These are phyloP conservation scores for Aureobasidium melanogenum DNA, from an alignment of 2,329 filamentous ascomycete genomes.

Conservation along the genomic window DNA sequence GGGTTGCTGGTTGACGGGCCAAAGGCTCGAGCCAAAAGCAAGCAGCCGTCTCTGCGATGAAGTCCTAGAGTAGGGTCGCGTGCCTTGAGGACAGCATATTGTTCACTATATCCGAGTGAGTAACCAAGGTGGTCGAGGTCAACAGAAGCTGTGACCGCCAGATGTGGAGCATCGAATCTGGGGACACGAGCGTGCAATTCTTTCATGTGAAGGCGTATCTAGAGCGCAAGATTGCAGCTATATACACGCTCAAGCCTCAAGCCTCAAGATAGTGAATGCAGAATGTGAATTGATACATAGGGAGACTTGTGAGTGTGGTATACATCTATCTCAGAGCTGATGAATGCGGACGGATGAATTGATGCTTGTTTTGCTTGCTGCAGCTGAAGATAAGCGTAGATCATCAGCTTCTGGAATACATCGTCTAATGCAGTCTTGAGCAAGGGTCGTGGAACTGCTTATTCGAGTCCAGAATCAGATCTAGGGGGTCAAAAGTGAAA, in stretches of 20 bases:
- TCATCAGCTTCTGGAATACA: slow-evolving; percentile 1
- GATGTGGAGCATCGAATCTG: slow-evolving; percentile 2
- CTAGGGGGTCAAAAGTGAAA: neutral
- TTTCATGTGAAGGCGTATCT: neutral
- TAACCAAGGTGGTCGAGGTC: neutral
- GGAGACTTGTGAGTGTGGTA: neutral
- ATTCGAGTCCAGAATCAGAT: neutral
- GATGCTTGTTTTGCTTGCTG: neutral
- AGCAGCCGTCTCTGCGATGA: neutral
- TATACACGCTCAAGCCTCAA: neutral
- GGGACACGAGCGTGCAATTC: neutral
- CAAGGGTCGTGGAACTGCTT: neutral
- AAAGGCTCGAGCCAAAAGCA: neutral
- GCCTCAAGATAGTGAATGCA: neutral
- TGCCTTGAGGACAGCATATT: neutral
- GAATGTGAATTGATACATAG: neutral
- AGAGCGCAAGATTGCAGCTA: neutral
- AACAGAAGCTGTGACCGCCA: neutral
- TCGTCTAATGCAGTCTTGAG: neutral
- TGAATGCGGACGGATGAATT: neutral
- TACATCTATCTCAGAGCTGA: neutral
- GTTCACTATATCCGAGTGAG: neutral
- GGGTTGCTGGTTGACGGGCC: slow-evolving; percentile 2
- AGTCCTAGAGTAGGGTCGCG: neutral
- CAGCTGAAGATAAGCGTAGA: slow-evolving; percentile 7